Evolutionary conservation across 441 rosid species (phyloP).

Genomic region (Adansonia madagascariensis): DNA sequence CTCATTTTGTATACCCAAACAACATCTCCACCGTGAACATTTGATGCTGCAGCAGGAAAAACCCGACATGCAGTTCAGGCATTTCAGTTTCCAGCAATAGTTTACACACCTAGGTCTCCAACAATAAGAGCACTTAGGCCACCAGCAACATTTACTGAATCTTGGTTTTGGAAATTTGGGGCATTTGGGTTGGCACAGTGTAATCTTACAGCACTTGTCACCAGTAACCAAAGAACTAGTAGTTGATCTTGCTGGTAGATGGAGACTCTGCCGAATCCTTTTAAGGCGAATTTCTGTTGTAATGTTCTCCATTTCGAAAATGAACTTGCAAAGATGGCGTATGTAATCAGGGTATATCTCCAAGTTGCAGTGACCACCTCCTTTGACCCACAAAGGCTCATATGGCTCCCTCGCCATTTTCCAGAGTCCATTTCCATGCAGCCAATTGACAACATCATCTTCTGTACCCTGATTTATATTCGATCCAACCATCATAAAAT

Average conservation of each 20-base stretch:
- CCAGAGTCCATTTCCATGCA: slow-evolving; percentile 93
- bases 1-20: slow-evolving; percentile 31
- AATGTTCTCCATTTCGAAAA: slow-evolving; percentile 80
- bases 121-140: slow-evolving; percentile 45
- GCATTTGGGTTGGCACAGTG: slow-evolving; percentile 57
- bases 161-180: slow-evolving; percentile 34
- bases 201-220: slow-evolving; percentile 55
- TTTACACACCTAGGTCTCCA: slow-evolving; percentile 40
- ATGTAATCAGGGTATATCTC: slow-evolving; percentile 93
- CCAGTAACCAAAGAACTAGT: slow-evolving; percentile 21
- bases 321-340: slow-evolving; percentile 73
- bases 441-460: slow-evolving; percentile 93
- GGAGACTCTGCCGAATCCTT: slow-evolving; percentile 63
- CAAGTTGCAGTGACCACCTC: slow-evolving; percentile 96
- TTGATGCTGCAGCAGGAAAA: slow-evolving; percentile 42
- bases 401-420: slow-evolving; percentile 84
- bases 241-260: slow-evolving; percentile 39
- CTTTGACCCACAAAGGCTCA: slow-evolving; percentile 96
- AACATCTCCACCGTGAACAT: slow-evolving; percentile 47
- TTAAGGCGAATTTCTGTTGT: slow-evolving; percentile 70
- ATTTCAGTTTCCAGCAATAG: slow-evolving; percentile 39
- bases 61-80: slow-evolving; percentile 30
- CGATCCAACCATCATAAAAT: slow-evolving; percentile 18
- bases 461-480: slow-evolving; percentile 79
- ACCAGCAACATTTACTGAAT: slow-evolving; percentile 39